Base-by-base conservation (phyloP, 306 rosid genomes). In the Casuarina cunninghamiana region DNA sequence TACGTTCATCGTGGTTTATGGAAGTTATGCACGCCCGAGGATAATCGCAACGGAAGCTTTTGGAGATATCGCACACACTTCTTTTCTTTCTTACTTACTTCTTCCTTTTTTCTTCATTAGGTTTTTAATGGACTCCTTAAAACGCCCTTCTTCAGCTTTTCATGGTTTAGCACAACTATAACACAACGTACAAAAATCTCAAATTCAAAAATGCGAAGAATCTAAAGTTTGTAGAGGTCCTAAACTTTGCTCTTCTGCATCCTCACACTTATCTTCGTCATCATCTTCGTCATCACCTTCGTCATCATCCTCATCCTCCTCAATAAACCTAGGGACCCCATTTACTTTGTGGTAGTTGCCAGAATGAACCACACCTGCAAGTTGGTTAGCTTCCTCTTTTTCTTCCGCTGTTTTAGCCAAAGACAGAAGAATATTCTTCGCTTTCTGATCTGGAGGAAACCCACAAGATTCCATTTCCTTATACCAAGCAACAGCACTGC, bases 401-500 rank as follows among this genome's bases (percentile, higher is more conserved):
- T 95, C 97, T 53, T 87, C 88, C 0, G 80, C 84, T 43, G 97
- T 89, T 75, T 77, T 87, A 13, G 97, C 93, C 85, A 93, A 69
- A 82, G 97, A 93, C 49, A 91, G 80, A 68, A 95, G 89, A 77
- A 93, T 79, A 82, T 89, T 95, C 79, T 88, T 95, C 2, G 97
- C 97, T 80, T 95, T 95, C 84, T 91, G 88, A 81, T 93, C 97
- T 16, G 97, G 93, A 75, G 75, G 81, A 77, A 89, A 58, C 72
- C 92, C 94, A 72, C 74, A 69, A 55, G 87, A 86, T 73, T 85
- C 91, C 90, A 95, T 93, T 84, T 91, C 96, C 83, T 93, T 93
- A 75, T 84, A 95, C 97, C 99, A 95, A 63, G 86, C 73, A 77
- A 91, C 93, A 46, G 99, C 97, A 80, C 81, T 86, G 26, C 79